Evolutionary conservation across 1,284 basidiomycete genomes (phyloP).

Genomic region (Calocybe gambosa): DNA sequence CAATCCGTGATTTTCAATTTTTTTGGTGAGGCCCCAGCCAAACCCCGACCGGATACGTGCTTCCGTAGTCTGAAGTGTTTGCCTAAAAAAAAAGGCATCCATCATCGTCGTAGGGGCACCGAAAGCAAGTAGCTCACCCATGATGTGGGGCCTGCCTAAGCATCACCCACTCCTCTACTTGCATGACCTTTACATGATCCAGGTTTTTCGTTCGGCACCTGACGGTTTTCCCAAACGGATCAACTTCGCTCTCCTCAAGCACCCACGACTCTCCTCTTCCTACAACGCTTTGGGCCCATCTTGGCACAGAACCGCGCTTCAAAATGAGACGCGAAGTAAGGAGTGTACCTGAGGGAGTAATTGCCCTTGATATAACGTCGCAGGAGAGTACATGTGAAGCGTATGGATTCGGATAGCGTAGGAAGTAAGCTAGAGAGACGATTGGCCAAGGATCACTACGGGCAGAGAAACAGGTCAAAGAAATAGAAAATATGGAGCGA

Average conservation of each 20-base stretch:
- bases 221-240: slow-evolving; percentile 65
- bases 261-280: slow-evolving; percentile 80
- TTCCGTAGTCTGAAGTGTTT: slow-evolving; percentile 72
- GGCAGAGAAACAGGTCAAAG: slow-evolving; percentile 7
- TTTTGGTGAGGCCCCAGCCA: slow-evolving; percentile 77
- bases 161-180: slow-evolving; percentile 67
- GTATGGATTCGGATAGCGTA: slow-evolving; percentile 96
- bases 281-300: slow-evolving; percentile 83
- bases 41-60: slow-evolving; percentile 72
- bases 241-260: slow-evolving; percentile 87
- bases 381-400: slow-evolving; percentile 92
- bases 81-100: slow-evolving; percentile 31
- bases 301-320: slow-evolving; percentile 85
- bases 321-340: slow-evolving; percentile 87
- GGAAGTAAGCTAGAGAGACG: slow-evolving; percentile 88
- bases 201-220: slow-evolving; percentile 72
- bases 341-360: slow-evolving; percentile 72
- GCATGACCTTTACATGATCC: slow-evolving; percentile 81
- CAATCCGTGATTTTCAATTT: slow-evolving; percentile 73
- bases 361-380: slow-evolving; percentile 84
- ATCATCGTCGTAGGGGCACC: neutral
- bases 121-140: slow-evolving; percentile 42
- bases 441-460: slow-evolving; percentile 85
- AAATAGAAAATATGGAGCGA: neutral
- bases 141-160: slow-evolving; percentile 52